A percentile compares a stretch with the other conserved stretches of the same genome.
phyloP scores from a whole-genome alignment of 1,284 basidiomycete genomes.

The Ganoderma resinaceum region DNA sequence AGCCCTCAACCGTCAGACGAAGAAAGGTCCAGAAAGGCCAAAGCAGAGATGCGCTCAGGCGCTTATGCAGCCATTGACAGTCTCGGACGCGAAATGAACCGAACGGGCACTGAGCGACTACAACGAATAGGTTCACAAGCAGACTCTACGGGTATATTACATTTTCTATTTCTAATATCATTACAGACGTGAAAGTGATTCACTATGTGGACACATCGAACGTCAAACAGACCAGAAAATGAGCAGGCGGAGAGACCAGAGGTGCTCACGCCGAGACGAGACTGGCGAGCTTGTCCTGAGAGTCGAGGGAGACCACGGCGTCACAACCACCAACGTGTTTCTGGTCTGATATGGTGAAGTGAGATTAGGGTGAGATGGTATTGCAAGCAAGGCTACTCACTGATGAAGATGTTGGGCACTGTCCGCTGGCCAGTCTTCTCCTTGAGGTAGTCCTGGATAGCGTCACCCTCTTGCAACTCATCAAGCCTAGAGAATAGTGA shows the following conservation, averaged over 20 bases:
- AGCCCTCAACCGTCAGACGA: neutral
- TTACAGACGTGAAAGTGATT: conserved; percentile 4
- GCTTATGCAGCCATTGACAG: neutral
- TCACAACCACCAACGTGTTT: conserved; percentile 59
- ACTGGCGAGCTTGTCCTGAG: conserved; percentile 37
- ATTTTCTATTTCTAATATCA: neutral
- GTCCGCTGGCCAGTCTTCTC: conserved; percentile 67
- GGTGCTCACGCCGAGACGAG: conserved; percentile 39
- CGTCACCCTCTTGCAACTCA: conserved; percentile 57
- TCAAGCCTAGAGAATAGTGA: conserved; percentile 44
- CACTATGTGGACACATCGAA: neutral
- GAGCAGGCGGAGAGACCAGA: neutral
- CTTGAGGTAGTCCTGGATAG: conserved; percentile 66
- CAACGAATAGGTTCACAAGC: neutral
- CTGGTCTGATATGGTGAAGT: conserved; percentile 47
- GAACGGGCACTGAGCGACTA: neutral
- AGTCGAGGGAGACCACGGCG: conserved; percentile 36
- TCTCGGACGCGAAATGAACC: too few relatives aligned
- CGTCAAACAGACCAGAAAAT: neutral
- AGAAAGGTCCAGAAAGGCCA: neutral
- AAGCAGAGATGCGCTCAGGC: neutral
- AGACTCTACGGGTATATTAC: neutral
- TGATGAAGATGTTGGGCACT: conserved; percentile 75
- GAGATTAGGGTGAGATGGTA: neutral
- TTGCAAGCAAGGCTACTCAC: conserved; percentile 47